Conservation (phyloP, 2,329 filamentous ascomycete genomes). For the Penicillium sp. region DNA sequence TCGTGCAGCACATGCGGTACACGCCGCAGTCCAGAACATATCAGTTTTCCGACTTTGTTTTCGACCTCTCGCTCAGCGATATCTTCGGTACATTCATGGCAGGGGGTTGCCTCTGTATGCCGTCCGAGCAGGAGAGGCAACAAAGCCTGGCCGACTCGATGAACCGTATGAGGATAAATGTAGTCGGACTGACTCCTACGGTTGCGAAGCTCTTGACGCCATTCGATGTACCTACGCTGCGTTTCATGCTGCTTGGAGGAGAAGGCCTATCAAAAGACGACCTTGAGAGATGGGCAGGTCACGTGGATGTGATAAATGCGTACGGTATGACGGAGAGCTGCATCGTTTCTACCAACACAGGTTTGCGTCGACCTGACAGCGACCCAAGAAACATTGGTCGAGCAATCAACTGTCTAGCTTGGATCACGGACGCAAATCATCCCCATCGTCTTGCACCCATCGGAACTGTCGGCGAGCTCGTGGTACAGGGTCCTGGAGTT, state of each 20-base stretch:
- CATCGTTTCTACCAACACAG: neutral
- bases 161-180: neutral
- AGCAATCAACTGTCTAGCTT: neutral
- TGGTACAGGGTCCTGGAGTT: neutral
- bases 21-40: neutral
- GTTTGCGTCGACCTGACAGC: too few relatives aligned
- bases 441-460: neutral
- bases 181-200: neutral
- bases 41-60: neutral
- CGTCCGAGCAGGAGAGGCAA: neutral
- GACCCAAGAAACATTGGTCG: too few relatives aligned
- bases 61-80: neutral
- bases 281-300: neutral
- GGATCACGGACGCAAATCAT: neutral
- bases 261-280: neutral
- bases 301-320: neutral
- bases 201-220: neutral
- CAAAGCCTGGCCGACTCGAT: neutral
- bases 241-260: neutral
- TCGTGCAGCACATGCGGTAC: neutral
- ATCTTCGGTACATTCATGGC: neutral
- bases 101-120: neutral
- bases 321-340: neutral
- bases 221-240: neutral
- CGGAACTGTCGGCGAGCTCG: neutral